Evolutionary conservation across 768 basidiomycete species (phyloP), one percentile per base, ranked within the genome.

Genomic region (Termitomyces eurrhizus): DNA sequence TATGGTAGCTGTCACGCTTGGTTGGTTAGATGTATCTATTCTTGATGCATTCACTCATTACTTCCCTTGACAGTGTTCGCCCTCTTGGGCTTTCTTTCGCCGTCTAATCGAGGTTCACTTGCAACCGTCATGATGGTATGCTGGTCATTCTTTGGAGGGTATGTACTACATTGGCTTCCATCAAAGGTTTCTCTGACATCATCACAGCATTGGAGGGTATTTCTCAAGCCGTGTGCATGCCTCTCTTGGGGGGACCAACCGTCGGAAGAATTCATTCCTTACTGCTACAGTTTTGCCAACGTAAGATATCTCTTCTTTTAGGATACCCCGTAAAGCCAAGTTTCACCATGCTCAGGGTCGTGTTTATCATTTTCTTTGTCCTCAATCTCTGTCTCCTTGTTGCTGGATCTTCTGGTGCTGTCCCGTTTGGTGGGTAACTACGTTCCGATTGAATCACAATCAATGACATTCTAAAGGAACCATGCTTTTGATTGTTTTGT

Each of bases 121-220:
- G 93, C 93, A 1, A 97, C 95, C 3, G 90, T 95, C 49, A 91
- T 97, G 86, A 85, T 97, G 80, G 83, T 98, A 14, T 93, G 87
- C 71, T 98, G 94, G 93, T 91, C 95, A 3, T 77, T 97, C 65
- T 98, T 98, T 68, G 93, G 94, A 73, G 79, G 88, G 92, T 86
- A 66, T 65, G 82, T 66, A n/a, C 42, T 44, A 52, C 37, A 46
- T 29, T 56, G 1, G n/a, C 18, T 57, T 50, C n/a, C 52, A 1
- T 4, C 36, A 18, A 49, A 29, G 18, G 24, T 21, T 41, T 36
- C 29, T 16, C 44, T 26, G 56, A 41, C 35, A 37, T 62, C 58
- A 48, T 51, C 56, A 16, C 64, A 94, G 92, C 45, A 79, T 98
- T 59, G 88, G 92, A 16, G 96, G 96, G 36, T 98, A 98, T 73